Percentiles rank a stretch among this genome's conserved stretches.
These are phyloP conservation scores for Protea cynaroides DNA, from an alignment of 164 flowering plant genomes.

Conservation along the genomic window DNA sequence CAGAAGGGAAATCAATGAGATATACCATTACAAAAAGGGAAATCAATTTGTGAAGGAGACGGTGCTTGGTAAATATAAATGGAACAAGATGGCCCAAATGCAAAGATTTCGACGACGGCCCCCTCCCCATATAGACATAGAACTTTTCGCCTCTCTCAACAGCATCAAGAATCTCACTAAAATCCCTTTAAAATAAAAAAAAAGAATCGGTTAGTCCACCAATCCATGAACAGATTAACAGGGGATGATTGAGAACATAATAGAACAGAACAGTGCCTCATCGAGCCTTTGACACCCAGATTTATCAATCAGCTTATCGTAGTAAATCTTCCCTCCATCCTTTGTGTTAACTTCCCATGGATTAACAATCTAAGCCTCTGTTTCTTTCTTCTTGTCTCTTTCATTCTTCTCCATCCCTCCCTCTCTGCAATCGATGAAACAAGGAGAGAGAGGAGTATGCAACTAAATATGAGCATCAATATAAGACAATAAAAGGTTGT, in stretches of 20 bases:
- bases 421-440: too few species aligned
- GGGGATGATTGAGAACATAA: neutral
- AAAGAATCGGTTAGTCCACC: neutral
- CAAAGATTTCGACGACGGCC: constrained; percentile 90
- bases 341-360: constrained; percentile 87
- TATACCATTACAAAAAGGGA: too few species aligned
- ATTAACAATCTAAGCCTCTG: constrained; percentile 64
- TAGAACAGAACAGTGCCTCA: too few species aligned
- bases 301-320: constrained; percentile 85
- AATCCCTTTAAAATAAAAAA: constrained; percentile 36
- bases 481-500: too few species aligned
- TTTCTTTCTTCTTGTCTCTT: constrained; percentile 21
- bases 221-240: neutral
- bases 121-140: constrained; percentile 83
- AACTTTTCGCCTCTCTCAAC: constrained; percentile 84
- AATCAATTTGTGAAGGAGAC: too few species aligned
- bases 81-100: constrained; percentile 93
- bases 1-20: too few species aligned
- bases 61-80: constrained; percentile 92
- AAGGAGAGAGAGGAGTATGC: too few species aligned
- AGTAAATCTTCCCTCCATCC: constrained; percentile 81
- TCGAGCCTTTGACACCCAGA: constrained; percentile 87
- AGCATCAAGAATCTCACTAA: constrained; percentile 64
- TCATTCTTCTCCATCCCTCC: constrained; percentile 4
- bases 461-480: too few species aligned